These are phyloP conservation scores for Puccinia novopanici DNA, from an alignment of 1,284 basidiomycete genomes.

Conservation along the genomic window DNA sequence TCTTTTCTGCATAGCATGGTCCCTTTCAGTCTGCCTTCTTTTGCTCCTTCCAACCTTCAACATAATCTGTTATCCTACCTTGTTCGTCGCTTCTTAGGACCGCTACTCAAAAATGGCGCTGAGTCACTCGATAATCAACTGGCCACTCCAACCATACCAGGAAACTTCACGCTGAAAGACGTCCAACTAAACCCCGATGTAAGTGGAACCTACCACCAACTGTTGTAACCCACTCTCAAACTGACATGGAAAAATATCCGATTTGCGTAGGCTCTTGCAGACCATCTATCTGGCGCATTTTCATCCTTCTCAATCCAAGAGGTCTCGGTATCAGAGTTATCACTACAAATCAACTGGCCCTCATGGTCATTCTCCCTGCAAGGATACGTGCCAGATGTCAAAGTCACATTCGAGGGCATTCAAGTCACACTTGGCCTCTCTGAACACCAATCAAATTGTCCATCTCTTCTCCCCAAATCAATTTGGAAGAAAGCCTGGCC, in stretches of 20 bases:
- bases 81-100: conserved; percentile 40
- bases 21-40: conserved; percentile 40
- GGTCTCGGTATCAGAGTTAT: conserved; percentile 30
- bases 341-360: conserved; percentile 47
- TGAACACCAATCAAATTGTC: background rate
- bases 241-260: background rate
- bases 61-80: conserved; percentile 43
- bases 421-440: conserved; percentile 29
- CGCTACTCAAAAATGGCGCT: conserved; percentile 42
- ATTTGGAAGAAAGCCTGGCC: conserved; percentile 38
- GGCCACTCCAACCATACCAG: conserved; percentile 12
- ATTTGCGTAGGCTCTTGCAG: background rate
- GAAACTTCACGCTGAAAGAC: conserved; percentile 34
- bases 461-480: background rate
- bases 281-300: background rate
- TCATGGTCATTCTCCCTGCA: conserved; percentile 46
- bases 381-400: conserved; percentile 46
- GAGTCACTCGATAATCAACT: conserved; percentile 30
- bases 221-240: conserved; percentile 5
- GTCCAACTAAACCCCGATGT: conserved; percentile 38
- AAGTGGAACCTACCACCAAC: background rate
- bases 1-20: conserved; percentile 25
- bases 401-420: conserved; percentile 18
- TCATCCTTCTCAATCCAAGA: conserved; percentile 1
- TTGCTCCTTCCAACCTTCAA: conserved; percentile 43